Evolutionary conservation across 306 rosid genomes (phyloP), one percentile per base, ranked within the genome.

Genomic region (Dalbergia cultrata): DNA sequence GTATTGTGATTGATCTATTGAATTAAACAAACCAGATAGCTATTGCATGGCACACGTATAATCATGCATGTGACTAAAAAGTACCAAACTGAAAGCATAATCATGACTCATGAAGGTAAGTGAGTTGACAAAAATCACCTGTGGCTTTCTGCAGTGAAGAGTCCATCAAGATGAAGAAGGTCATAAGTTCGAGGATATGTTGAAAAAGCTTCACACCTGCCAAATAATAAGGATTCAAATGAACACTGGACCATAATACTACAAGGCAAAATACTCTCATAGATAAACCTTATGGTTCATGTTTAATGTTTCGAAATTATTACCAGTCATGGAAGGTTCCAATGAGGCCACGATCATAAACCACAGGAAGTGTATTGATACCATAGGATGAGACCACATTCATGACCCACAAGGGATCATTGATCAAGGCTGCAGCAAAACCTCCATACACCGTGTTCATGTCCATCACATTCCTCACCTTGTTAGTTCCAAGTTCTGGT

Each of bases 181-280:
- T 96, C 99, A 70, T 96, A 96, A 9, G 99, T 96, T 67, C 99
- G 83, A 60, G 99, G 99, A 81, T 96, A 96, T 7, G 99, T 96
- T 12, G 99, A 96, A 83, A 96, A 96, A 21, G 98, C 97, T 77
- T 96, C 99, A 65, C 99, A 96, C 99, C 99, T 96, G 86, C 76
- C 85, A 81, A 78, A 76, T 21, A 50, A 43, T 26, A 34, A 77
- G 72, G 74, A 70, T 68, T 22, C 43, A 58, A 69, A 83, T 79
- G 39, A 83, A 66, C 71, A 84, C 49, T 77, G 72, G 31, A 77
- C 37, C n/a, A 37, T 34, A 21, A 66, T 63, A 35, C 72, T 18
- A 37, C 1, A 16, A 69, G 6, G 58, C 47, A 53, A 31, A 26
- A 43, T 13, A 43, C 22, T 57, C 16, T 34, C 9, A 76, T 13